phyloP scores from a whole-genome alignment of 139 green algal genomes.

The Edaphochlamys debaryana region DNA sequence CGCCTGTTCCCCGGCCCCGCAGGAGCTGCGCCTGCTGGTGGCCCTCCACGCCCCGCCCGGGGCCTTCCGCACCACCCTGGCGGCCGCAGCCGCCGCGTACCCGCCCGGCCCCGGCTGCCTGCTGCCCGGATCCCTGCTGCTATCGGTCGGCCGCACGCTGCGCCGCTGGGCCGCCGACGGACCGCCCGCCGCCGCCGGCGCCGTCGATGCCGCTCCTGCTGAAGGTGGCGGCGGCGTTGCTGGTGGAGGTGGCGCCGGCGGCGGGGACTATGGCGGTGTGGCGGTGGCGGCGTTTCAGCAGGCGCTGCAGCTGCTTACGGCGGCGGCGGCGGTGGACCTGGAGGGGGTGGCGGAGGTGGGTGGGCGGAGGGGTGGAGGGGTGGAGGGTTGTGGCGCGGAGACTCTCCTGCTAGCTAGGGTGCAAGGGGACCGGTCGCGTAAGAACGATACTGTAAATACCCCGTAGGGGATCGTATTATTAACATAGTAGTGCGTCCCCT shows the following conservation, averaged over 20 bases:
- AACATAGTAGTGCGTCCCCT: too few species aligned
- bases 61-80: background rate
- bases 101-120: constrained; percentile 21
- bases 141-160: background rate
- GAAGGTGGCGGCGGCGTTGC: background rate
- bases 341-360: constrained; percentile 12
- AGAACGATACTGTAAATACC: too few species aligned
- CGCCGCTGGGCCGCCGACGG: background rate
- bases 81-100: background rate
- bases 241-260: background rate
- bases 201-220: too few species aligned
- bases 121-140: background rate
- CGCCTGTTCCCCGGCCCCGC: background rate
- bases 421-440: too few species aligned
- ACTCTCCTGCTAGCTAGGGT: too few species aligned
- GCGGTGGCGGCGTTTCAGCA: constrained; percentile 20
- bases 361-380: background rate
- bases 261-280: background rate
- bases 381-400: background rate
- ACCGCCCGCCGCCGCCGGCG: too few species aligned
- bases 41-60: background rate
- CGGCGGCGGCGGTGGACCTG: background rate
- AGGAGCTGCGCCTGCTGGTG: constrained; percentile 25
- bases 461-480: too few species aligned
- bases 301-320: constrained; percentile 22